phyloP scores from a whole-genome alignment of 495 filamentous ascomycete genomes.

The Penicillium canariense region DNA sequence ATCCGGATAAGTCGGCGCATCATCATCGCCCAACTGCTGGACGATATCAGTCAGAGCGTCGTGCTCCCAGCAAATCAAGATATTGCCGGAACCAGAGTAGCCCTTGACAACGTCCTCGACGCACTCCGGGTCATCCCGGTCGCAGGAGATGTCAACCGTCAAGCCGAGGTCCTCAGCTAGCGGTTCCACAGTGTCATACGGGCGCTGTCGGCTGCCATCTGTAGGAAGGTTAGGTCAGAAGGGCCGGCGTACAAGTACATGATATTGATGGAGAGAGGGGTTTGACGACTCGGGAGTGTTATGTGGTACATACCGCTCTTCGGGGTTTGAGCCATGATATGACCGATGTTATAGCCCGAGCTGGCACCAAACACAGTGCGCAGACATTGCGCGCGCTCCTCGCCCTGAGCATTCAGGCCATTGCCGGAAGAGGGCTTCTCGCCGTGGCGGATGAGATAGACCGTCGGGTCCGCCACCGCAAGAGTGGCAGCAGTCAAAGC shows the following conservation, averaged over 20 bases:
- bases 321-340: constrained; percentile 52
- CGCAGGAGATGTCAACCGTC: constrained; percentile 48
- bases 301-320: constrained; percentile 44
- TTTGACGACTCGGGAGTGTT: no score
- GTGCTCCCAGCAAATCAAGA: constrained; percentile 60
- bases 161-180: constrained; percentile 51
- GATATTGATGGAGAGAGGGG: not conserved
- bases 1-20: constrained; percentile 37
- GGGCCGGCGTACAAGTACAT: not conserved
- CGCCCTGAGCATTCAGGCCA: constrained; percentile 45
- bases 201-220: constrained; percentile 51
- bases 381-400: constrained; percentile 52
- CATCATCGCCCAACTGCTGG: constrained; percentile 39
- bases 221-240: not conserved
- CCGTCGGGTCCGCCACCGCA: constrained; percentile 29
- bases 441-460: constrained; percentile 59
- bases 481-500: constrained; percentile 24
- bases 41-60: constrained; percentile 46
- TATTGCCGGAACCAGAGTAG: constrained; percentile 49
- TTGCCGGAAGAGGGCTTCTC: constrained; percentile 51
- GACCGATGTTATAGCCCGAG: constrained; percentile 49
- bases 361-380: constrained; percentile 43
- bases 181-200: constrained; percentile 52
- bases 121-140: constrained; percentile 46
- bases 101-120: constrained; percentile 44